These are phyloP conservation scores for Pterocarpus santalinus DNA, from an alignment of 306 rosid species.

Conservation along the genomic window DNA sequence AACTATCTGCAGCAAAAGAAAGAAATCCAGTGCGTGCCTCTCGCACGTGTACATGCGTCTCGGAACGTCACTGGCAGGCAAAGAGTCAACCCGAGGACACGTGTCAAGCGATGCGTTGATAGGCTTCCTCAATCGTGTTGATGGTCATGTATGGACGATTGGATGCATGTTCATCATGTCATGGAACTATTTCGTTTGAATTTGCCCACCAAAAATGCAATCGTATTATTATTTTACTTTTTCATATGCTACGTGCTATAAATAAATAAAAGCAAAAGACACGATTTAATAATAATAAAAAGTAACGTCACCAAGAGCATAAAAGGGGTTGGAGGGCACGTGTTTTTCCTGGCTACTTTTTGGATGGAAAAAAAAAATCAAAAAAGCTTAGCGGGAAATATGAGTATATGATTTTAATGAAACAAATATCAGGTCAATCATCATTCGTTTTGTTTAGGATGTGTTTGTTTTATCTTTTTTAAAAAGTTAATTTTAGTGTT, in stretches of 20 bases:
- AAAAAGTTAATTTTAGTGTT: too few species aligned
- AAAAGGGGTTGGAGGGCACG: conserved; percentile 10
- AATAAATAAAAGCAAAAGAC: not conserved
- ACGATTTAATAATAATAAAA: not conserved
- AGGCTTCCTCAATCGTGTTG: too few species aligned
- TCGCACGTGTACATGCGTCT: too few species aligned
- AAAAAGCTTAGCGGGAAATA: not conserved
- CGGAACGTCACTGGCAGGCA: too few species aligned
- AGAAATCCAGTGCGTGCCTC: too few species aligned
- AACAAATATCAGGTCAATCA: not conserved
- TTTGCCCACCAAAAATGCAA: not conserved
- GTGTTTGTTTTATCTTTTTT: not conserved
- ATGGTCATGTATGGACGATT: not conserved
- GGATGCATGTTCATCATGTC: not conserved
- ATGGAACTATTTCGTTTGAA: not conserved
- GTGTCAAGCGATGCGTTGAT: not conserved
- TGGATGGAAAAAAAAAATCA: not conserved
- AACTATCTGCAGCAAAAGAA: too few species aligned
- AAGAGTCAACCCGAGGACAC: not conserved
- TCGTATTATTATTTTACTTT: not conserved
- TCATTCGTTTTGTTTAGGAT: not conserved
- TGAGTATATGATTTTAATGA: not conserved
- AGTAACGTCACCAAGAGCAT: not conserved
- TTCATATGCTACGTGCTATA: not conserved
- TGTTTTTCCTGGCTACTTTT: not conserved